phyloP scores from a whole-genome alignment of 2,329 filamentous ascomycete genomes.

The Calonectria ilicicola region DNA sequence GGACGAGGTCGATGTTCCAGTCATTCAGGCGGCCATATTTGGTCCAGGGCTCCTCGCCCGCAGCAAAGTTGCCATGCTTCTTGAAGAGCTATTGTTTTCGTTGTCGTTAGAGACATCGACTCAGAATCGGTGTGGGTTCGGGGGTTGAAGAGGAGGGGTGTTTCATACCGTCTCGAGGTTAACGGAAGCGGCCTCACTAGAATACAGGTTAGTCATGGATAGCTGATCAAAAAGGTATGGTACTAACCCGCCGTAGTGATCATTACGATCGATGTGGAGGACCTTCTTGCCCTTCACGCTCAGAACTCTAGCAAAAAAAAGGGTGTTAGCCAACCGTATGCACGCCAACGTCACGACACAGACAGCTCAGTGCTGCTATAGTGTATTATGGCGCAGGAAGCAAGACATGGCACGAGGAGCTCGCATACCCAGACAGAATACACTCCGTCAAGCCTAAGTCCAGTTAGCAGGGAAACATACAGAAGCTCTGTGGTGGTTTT shows the following conservation, averaged over 20 bases:
- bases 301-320: slow-evolving; percentile 71
- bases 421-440: slow-evolving; percentile 90
- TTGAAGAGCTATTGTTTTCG: slow-evolving; percentile 81
- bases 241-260: slow-evolving; percentile 95
- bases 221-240: neutral
- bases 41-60: slow-evolving; percentile 94
- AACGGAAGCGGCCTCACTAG: slow-evolving; percentile 89
- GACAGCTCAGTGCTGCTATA: neutral
- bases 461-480: slow-evolving; percentile 35
- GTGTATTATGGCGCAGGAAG: neutral
- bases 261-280: slow-evolving; percentile 97
- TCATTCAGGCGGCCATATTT: slow-evolving; percentile 96
- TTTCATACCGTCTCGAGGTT: slow-evolving; percentile 89
- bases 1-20: slow-evolving; percentile 99
- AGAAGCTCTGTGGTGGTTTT: slow-evolving; percentile 7
- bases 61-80: slow-evolving; percentile 87
- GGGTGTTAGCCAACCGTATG: slow-evolving; percentile 37
- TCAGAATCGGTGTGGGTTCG: slow-evolving; percentile 25
- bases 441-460: slow-evolving; percentile 92
- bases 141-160: slow-evolving; percentile 24
- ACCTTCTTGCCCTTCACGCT: slow-evolving; percentile 99
- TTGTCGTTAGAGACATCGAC: slow-evolving; percentile 37
- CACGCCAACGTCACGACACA: slow-evolving; percentile 3
- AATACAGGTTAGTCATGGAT: slow-evolving; percentile 43
- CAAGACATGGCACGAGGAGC: neutral